Evolutionary conservation across 2,329 filamentous ascomycete species (phyloP).

Genomic region (Scedosporium aurantiacum): DNA sequence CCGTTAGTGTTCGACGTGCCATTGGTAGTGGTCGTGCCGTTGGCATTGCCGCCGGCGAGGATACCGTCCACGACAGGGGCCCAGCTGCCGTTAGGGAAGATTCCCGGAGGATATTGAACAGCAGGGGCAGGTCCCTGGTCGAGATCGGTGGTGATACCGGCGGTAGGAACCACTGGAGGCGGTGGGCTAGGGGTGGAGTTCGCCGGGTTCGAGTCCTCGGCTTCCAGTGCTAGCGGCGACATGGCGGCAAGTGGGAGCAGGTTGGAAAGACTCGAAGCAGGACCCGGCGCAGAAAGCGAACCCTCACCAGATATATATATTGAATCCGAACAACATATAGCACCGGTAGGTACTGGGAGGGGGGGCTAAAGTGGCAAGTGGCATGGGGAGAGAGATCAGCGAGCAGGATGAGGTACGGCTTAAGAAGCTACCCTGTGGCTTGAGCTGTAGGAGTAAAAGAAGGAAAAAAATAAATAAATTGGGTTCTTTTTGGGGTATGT

Average conservation of each 20-base stretch:
- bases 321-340: not conserved
- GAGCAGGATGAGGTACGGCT: not conserved
- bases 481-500: not conserved
- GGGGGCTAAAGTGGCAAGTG: not conserved
- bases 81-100: not conserved
- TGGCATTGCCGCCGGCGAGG: not conserved
- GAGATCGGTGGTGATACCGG: not conserved
- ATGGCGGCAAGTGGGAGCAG: not conserved
- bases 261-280: not conserved
- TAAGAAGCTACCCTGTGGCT: not conserved
- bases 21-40: not conserved
- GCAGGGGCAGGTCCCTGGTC: not conserved
- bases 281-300: not conserved
- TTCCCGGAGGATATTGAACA: not conserved
- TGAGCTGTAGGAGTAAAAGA: not conserved
- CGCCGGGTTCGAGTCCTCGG: not conserved
- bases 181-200: not conserved
- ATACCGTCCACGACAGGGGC: not conserved
- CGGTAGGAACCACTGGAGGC: not conserved
- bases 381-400: not conserved
- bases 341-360: not conserved
- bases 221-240: not conserved
- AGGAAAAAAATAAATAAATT: not conserved
- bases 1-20: not conserved
- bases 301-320: not conserved